phyloP scores from a whole-genome alignment of 345 rosid genomes.

The Eutrema heterophyllum region DNA sequence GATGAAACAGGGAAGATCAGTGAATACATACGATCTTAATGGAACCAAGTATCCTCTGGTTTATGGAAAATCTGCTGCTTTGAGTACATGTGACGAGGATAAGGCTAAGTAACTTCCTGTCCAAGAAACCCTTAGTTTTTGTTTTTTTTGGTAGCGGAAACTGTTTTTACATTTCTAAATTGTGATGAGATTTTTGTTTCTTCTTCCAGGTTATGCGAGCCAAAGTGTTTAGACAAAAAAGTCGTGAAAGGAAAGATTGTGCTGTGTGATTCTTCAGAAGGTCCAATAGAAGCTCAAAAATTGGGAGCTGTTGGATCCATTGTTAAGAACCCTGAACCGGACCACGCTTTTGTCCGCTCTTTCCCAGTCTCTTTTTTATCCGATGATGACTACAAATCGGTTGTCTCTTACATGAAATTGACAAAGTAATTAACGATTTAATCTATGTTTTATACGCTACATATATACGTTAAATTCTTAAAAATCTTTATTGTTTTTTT shows the following conservation, averaged over 20 bases:
- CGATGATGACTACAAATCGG: background rate
- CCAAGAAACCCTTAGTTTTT: background rate
- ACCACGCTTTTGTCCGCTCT: conserved; percentile 13
- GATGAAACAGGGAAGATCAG: conserved; percentile 34
- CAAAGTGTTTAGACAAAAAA: conserved; percentile 20
- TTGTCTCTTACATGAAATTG: conserved; percentile 23
- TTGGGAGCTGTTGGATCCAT: conserved; percentile 39
- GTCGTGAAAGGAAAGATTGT: conserved; percentile 39
- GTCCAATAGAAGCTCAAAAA: background rate
- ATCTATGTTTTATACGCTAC: background rate
- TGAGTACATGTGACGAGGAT: background rate
- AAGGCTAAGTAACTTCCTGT: conserved; percentile 11
- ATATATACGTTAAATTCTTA: background rate
- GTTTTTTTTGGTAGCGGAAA: background rate
- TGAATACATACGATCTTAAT: conserved; percentile 29
- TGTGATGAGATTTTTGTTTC: background rate
- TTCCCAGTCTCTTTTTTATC: conserved; percentile 23
- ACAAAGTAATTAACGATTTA: conserved; percentile 25
- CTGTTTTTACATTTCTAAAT: background rate
- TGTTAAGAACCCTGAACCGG: background rate
- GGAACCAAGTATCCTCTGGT: conserved; percentile 31
- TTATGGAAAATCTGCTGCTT: conserved; percentile 18
- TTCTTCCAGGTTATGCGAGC: conserved; percentile 21
- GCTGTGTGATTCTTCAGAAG: background rate
- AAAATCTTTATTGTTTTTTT: background rate